phyloP scores from a whole-genome alignment of 2,329 filamentous ascomycete genomes.

The Aspergillus pseudoterreus region DNA sequence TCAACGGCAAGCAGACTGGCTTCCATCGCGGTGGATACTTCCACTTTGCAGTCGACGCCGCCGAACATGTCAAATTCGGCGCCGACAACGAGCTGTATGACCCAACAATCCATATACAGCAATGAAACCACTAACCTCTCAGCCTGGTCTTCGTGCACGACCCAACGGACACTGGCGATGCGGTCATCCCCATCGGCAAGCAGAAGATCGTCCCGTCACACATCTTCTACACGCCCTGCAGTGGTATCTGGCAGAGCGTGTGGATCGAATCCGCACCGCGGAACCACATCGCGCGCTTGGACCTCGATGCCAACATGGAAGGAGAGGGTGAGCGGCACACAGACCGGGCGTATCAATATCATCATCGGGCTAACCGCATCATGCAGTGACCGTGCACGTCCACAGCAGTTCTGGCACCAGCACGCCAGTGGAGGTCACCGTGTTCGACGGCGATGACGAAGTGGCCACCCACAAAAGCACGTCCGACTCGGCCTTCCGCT shows the following conservation, averaged over 20 bases:
- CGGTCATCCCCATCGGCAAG: conserved; percentile 64
- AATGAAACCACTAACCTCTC: neutral
- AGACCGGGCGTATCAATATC: neutral
- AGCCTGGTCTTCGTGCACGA: conserved; percentile 65
- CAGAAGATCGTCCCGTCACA: conserved; percentile 51
- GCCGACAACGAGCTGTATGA: conserved; percentile 53
- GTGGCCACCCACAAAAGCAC: conserved; percentile 45
- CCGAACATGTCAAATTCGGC: conserved; percentile 39
- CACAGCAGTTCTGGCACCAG: conserved; percentile 41
- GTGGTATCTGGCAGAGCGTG: conserved; percentile 71
- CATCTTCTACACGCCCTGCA: conserved; percentile 70
- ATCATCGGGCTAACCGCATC: conserved; percentile 1
- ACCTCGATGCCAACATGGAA: conserved; percentile 56
- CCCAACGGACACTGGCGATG: conserved; percentile 56
- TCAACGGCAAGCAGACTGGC: conserved; percentile 53
- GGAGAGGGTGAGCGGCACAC: conserved; percentile 43
- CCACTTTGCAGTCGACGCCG: conserved; percentile 59
- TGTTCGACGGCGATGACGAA: conserved; percentile 36
- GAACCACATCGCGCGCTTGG: conserved; percentile 56
- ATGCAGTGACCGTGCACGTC: conserved; percentile 54
- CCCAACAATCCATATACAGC: conserved; percentile 15
- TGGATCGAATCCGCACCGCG: conserved; percentile 64
- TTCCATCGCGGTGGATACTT: conserved; percentile 61
- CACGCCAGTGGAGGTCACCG: conserved; percentile 36
- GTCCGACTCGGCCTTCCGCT: conserved; percentile 52